These are phyloP conservation scores for Aspergillus candidus DNA, from an alignment of 2,329 filamentous ascomycete species.

Conservation along the genomic window DNA sequence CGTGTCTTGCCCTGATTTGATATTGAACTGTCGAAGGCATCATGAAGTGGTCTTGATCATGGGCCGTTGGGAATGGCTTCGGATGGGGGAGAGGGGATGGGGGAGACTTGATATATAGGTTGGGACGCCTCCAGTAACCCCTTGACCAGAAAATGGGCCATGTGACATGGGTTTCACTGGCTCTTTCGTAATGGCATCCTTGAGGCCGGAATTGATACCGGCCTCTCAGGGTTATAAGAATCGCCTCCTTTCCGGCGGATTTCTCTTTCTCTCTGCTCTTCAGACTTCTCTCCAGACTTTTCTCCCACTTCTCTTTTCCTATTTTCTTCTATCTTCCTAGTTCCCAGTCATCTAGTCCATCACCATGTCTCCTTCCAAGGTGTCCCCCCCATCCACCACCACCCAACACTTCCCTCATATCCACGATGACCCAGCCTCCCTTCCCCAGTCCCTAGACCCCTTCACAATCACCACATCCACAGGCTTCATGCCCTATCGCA, in stretches of 20 bases:
- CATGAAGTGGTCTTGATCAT: too few relatives aligned
- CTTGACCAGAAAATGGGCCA: too few relatives aligned
- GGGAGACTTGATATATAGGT: too few relatives aligned
- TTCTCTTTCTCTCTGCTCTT: slow-evolving; percentile 14
- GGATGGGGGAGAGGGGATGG: slow-evolving; percentile 11
- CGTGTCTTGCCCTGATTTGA: too few relatives aligned
- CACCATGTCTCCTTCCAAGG: slow-evolving; percentile 33
- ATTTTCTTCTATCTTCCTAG: neutral
- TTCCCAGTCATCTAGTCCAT: neutral
- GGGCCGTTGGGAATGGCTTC: slow-evolving; percentile 11
- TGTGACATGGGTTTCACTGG: slow-evolving; percentile 13
- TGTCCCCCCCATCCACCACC: slow-evolving; percentile 28
- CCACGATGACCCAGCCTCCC: slow-evolving; percentile 36
- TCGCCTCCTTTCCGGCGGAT: slow-evolving; percentile 27
- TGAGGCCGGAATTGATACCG: slow-evolving; percentile 44
- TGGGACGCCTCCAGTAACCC: too few relatives aligned
- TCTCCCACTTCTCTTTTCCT: slow-evolving; percentile 2
- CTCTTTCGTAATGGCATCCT: slow-evolving; percentile 34
- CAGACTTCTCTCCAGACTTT: slow-evolving; percentile 11
- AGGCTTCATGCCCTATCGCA: slow-evolving; percentile 40
- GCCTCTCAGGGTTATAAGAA: slow-evolving; percentile 42
- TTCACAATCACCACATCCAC: slow-evolving; percentile 45
- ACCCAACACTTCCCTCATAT: slow-evolving; percentile 40
- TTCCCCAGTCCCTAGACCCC: slow-evolving; percentile 39
- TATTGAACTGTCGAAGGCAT: too few relatives aligned